Percentiles rank a stretch among this genome's conserved stretches.
These are phyloP conservation scores for Solanum infundibuliforme DNA, from an alignment of 257 asterid species.

Conservation along the genomic window DNA sequence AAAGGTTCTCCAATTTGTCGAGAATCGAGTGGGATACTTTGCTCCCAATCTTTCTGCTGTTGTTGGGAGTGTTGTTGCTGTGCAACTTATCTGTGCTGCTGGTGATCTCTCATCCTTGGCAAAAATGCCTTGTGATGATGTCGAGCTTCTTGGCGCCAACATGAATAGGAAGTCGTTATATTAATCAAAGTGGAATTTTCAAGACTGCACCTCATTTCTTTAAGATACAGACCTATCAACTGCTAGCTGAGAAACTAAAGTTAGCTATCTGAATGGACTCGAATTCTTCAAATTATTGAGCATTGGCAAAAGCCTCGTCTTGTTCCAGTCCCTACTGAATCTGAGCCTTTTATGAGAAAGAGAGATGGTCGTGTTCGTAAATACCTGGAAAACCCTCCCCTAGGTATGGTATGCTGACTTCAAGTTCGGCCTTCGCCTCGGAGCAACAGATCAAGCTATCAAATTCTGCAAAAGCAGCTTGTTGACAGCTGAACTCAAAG, in stretches of 20 bases:
- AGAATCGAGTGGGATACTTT: slow-evolving; percentile 86
- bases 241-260: slow-evolving; percentile 78
- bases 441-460: neutral
- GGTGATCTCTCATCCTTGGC: slow-evolving; percentile 86
- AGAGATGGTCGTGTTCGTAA: slow-evolving; percentile 78
- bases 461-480: neutral
- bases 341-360: slow-evolving; percentile 80
- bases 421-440: no score
- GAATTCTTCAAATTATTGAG: slow-evolving; percentile 77
- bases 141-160: slow-evolving; percentile 90
- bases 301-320: slow-evolving; percentile 98
- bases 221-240: slow-evolving; percentile 81
- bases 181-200: slow-evolving; percentile 78
- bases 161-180: slow-evolving; percentile 61
- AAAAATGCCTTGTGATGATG: slow-evolving; percentile 87
- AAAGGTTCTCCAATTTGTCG: slow-evolving; percentile 85
- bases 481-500: neutral
- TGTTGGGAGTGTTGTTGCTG: slow-evolving; percentile 94
- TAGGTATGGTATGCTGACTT: neutral
- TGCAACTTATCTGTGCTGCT: slow-evolving; percentile 89
- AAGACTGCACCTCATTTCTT: slow-evolving; percentile 77
- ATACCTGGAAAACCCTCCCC: slow-evolving; percentile 37
- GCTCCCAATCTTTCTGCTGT: slow-evolving; percentile 94
- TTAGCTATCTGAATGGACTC: slow-evolving; percentile 90
- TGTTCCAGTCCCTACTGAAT: slow-evolving; percentile 86